Evolutionary conservation across 441 rosid species (phyloP), one percentile per base, ranked within the genome.

Genomic region (Metrosideros polymorpha): DNA sequence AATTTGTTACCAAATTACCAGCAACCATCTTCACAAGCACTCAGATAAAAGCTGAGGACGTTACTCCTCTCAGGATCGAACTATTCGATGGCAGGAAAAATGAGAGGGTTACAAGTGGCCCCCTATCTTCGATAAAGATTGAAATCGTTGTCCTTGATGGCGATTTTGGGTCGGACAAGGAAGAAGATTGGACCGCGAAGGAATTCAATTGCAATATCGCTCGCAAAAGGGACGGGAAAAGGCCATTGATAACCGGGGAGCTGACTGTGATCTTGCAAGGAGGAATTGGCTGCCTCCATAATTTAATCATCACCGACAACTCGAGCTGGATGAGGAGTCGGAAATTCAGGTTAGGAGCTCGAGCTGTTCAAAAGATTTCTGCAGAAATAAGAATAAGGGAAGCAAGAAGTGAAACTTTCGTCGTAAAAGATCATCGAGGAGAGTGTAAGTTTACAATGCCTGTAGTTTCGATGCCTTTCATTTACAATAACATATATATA

Each of bases 391-490:
- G 92, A 89, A 89, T 95, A 29, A 86, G 90, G 86, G 99, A 95
- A 89, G 99, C 96, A 2, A 91, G 87, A 84, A 97, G 96, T 43
- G 92, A 90, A 86, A 91, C 96, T 14, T 96, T 97, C 53, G 55
- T 76, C 0, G 98, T 96, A 83, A 94, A 93, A 91, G 99, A 97
- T 87, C 96, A 94, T 39, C 93, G 99, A 0, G 99, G 99, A 82
- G 98, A 92, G 87, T 42, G 99, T 97, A 92, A 92, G 95, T 86
- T 83, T 71, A 47, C 47, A 71, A 63, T 32, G 24, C 35, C 32
- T 29, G n/a, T 7, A 9, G 42, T 24, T 82, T 84, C 2, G 25
- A 51, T 22, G 79, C 79, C 53, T 85, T 32, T 32, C 43, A 18
- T 63, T 63, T 63, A 32, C 9, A 14, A 63, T 9, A 10, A 35